Conservation (phyloP, 176 grass and related monocot genomes). For the Phoenix dactylifera region DNA sequence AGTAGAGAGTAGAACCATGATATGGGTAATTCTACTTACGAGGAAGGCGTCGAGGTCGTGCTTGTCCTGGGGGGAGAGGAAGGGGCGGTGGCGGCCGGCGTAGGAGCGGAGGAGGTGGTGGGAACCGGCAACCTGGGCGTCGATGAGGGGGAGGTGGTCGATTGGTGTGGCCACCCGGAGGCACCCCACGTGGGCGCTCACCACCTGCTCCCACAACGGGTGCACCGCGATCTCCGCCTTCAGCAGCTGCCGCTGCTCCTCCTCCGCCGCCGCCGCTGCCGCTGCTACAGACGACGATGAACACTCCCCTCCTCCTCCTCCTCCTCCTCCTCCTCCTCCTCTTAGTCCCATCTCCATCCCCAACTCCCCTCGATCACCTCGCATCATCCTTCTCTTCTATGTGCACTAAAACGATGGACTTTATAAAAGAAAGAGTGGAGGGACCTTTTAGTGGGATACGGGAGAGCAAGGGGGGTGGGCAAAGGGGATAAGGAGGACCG, state of each 20-base stretch:
- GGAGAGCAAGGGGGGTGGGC: slow-evolving; percentile 30
- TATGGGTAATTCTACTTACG: slow-evolving; percentile 20
- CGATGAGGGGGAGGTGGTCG: slow-evolving; percentile 91
- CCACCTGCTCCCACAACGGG: slow-evolving; percentile 92
- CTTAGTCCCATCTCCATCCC: slow-evolving; percentile 39
- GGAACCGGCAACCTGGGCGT: slow-evolving; percentile 78
- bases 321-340: slow-evolving; percentile 6
- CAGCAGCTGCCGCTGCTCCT: slow-evolving; percentile 70
- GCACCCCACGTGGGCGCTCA: slow-evolving; percentile 82
- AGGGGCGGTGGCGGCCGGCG: slow-evolving; percentile 60
- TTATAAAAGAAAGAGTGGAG: slow-evolving; percentile 27
- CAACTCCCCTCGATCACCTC: slow-evolving; percentile 65
- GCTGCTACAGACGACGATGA: slow-evolving; percentile 35
- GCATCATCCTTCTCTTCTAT: slow-evolving; percentile 31
- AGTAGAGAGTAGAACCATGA: background rate
- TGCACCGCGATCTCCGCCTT: slow-evolving; percentile 98
- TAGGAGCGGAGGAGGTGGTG: slow-evolving; percentile 80
- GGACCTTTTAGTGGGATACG: slow-evolving; percentile 47
- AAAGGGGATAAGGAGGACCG: slow-evolving; percentile 36
- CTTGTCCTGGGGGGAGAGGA: slow-evolving; percentile 92
- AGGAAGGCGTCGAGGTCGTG: slow-evolving; percentile 97
- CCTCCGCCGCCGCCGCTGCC: slow-evolving; percentile 38
- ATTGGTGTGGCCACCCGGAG: slow-evolving; percentile 95
- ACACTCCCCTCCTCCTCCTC: slow-evolving; percentile 38
- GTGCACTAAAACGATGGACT: slow-evolving; percentile 6